A percentile compares a stretch with the other conserved stretches of the same genome.
Conservation (phyloP, 1,284 basidiomycete species). For the Ceratobasidium sp. region DNA sequence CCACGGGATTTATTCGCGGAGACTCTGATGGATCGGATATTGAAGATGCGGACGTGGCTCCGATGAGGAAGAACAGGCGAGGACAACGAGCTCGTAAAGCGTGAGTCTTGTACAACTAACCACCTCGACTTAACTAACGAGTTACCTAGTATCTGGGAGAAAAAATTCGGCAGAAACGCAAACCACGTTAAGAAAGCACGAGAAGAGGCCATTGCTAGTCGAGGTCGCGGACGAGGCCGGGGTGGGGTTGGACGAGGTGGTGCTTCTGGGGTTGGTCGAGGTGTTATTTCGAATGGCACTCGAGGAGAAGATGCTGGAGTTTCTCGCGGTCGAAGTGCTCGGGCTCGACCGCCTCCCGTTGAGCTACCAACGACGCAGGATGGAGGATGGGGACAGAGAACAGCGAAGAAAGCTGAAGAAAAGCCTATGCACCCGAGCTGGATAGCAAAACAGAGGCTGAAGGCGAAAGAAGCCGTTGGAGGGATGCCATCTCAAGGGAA, state of each 20-base stretch:
- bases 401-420: constrained; percentile 54
- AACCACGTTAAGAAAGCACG: constrained; percentile 86
- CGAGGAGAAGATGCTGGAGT: constrained; percentile 43
- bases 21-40: constrained; percentile 84
- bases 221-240: constrained; percentile 49
- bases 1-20: constrained; percentile 86
- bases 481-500: constrained; percentile 57
- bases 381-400: constrained; percentile 51
- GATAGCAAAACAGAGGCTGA: constrained; percentile 88
- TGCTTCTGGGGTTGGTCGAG: constrained; percentile 24
- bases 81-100: constrained; percentile 92
- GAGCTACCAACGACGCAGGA: constrained; percentile 48
- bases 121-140: not conserved
- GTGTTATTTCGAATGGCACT: not conserved
- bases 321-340: constrained; percentile 20
- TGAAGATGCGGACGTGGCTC: constrained; percentile 72
- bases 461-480: constrained; percentile 65
- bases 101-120: constrained; percentile 69
- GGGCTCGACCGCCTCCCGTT: constrained; percentile 15
- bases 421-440: constrained; percentile 88
- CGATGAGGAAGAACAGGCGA: constrained; percentile 84
- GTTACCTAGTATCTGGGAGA: constrained; percentile 90
- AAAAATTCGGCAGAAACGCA: constrained; percentile 91
- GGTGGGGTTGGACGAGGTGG: too few species aligned
- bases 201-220: constrained; percentile 50